Percentiles rank a stretch among this genome's conserved stretches.
Evolutionary conservation across 1,284 basidiomycete genomes (phyloP).

Genomic region (Cryptococcus maquisensis): DNA sequence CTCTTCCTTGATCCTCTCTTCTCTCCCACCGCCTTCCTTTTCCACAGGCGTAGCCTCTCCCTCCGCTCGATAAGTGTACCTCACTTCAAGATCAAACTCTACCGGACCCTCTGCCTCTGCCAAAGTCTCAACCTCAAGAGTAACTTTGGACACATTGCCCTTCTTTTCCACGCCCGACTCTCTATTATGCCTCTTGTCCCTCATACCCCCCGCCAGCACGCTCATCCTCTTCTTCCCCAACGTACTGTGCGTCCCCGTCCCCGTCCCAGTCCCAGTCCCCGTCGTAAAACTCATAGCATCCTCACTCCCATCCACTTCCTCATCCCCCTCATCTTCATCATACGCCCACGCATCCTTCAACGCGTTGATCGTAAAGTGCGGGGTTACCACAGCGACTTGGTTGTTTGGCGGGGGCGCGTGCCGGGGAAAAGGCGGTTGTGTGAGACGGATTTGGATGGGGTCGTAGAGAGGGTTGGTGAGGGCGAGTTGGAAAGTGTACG

Average conservation of each 20-base stretch:
- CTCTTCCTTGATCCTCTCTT: conserved; percentile 26
- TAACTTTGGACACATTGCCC: conserved; percentile 79
- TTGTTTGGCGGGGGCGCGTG: conserved; percentile 17
- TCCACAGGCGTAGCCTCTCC: conserved; percentile 50
- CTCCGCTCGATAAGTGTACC: conserved; percentile 86
- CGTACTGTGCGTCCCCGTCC: conserved; percentile 53
- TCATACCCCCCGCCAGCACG: conserved; percentile 13
- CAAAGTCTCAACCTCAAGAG: conserved; percentile 42
- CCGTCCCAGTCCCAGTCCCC: neutral
- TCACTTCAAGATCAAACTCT: conserved; percentile 69
- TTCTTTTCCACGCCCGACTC: conserved; percentile 50
- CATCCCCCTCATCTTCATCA: conserved; percentile 74
- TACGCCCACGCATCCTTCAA: conserved; percentile 95
- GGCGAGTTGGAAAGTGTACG: conserved; percentile 78
- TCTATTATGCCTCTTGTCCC: conserved; percentile 7
- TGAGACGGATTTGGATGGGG: conserved; percentile 79
- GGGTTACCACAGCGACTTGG: conserved; percentile 63
- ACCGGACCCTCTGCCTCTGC: conserved; percentile 23
- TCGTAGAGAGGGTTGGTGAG: conserved; percentile 92
- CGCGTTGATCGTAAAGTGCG: conserved; percentile 73
- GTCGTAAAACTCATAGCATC: conserved; percentile 14
- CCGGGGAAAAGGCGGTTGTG: conserved; percentile 52
- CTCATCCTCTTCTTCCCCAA: conserved; percentile 58
- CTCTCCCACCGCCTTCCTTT: conserved; percentile 6
- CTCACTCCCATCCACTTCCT: conserved; percentile 55